Evolutionary conservation across 2,329 filamentous ascomycete genomes (phyloP).

Genomic region (Coleophoma crateriformis): DNA sequence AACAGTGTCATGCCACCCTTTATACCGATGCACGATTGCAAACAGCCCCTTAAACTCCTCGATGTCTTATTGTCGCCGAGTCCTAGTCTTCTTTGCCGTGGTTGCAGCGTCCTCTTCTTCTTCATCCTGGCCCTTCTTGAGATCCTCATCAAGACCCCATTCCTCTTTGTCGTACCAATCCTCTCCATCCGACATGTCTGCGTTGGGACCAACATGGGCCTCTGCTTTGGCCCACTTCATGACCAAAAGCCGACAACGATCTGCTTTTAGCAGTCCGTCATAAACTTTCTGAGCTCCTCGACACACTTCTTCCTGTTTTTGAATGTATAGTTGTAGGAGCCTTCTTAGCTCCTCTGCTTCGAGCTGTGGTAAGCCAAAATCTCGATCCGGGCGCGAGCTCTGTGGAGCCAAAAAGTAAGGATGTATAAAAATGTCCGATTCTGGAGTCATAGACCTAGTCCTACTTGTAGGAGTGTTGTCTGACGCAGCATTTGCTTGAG

Average conservation of each 20-base stretch:
- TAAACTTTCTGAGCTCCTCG: slow-evolving; percentile 64
- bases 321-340: slow-evolving; percentile 69
- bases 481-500: slow-evolving; percentile 40
- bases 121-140: slow-evolving; percentile 77
- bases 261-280: slow-evolving; percentile 65
- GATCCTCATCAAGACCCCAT: slow-evolving; percentile 67
- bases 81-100: slow-evolving; percentile 43
- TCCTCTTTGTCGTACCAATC: slow-evolving; percentile 84
- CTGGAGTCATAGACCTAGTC: slow-evolving; percentile 32
- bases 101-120: slow-evolving; percentile 67
- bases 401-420: slow-evolving; percentile 67
- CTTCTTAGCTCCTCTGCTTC: slow-evolving; percentile 77
- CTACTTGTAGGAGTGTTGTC: slow-evolving; percentile 26
- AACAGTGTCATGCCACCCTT: too few relatives aligned
- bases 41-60: background rate
- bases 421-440: slow-evolving; percentile 54
- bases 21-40: too few relatives aligned
- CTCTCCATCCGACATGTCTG: slow-evolving; percentile 79
- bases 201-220: slow-evolving; percentile 57
- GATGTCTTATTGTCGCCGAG: slow-evolving; percentile 28
- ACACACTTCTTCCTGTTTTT: slow-evolving; percentile 81
- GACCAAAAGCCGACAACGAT: slow-evolving; percentile 66
- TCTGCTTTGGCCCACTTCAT: slow-evolving; percentile 74
- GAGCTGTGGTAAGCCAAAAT: slow-evolving; percentile 63
- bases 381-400: slow-evolving; percentile 58